Percentiles rank a stretch among this genome's conserved stretches.
Conservation (phyloP, 2,329 filamentous ascomycete species). For the Pseudogymnoascus sp. region DNA sequence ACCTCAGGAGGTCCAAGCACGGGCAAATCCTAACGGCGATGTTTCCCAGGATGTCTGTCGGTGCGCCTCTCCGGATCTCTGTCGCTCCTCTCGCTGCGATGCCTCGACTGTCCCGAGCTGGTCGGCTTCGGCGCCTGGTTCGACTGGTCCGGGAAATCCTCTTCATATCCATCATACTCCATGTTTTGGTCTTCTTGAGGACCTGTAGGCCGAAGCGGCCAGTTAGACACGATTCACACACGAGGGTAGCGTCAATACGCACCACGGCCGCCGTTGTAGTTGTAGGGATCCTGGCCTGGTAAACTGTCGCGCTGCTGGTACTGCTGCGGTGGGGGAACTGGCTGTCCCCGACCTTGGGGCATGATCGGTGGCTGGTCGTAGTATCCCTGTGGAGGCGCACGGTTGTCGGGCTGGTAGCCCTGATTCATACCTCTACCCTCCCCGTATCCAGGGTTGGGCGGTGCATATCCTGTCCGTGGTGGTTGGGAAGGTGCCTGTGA, state of each 20-base stretch:
- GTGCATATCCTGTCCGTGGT: background rate
- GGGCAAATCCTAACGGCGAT: background rate
- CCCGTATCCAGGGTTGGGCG: background rate
- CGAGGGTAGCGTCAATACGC: background rate
- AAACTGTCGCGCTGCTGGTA: constrained; percentile 1
- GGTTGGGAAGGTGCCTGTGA: background rate
- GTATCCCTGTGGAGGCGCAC: background rate
- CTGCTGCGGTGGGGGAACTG: background rate
- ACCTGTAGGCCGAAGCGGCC: constrained; percentile 1
- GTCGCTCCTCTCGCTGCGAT: background rate
- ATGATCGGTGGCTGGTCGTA: background rate
- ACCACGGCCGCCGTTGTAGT: constrained; percentile 3
- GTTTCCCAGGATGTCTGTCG: background rate
- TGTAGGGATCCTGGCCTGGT: background rate
- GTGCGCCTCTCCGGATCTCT: background rate
- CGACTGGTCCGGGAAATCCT: background rate
- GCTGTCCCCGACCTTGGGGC: background rate
- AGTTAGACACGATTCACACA: constrained; percentile 1
- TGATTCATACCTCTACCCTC: background rate
- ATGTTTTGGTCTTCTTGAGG: constrained; percentile 3
- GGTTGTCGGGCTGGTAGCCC: background rate
- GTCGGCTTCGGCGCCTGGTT: background rate
- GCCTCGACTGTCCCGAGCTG: background rate
- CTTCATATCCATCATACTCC: background rate
- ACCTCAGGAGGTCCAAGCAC: background rate